Conservation (phyloP, 1,284 basidiomycete genomes). For the Irpex sp. region DNA sequence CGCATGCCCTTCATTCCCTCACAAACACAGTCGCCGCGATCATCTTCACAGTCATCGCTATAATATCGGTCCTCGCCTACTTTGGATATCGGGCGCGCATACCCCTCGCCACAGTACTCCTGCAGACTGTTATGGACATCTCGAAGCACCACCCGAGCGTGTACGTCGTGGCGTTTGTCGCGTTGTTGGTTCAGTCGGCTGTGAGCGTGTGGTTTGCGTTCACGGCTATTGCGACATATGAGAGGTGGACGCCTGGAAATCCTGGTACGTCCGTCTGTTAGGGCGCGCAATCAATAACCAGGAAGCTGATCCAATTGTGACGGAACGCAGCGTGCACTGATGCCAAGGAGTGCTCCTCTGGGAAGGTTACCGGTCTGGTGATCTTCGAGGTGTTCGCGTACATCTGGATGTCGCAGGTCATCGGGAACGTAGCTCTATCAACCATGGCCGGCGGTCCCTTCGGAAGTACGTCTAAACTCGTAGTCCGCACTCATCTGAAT, state of each 20-base stretch:
- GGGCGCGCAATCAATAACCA: too few relatives aligned
- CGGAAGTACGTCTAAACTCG: slow-evolving; percentile 38
- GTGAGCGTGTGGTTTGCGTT: slow-evolving; percentile 74
- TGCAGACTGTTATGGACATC: slow-evolving; percentile 82
- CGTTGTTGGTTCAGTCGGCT: slow-evolving; percentile 68
- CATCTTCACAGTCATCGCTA: slow-evolving; percentile 70
- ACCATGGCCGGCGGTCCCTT: slow-evolving; percentile 77
- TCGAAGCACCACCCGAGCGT: slow-evolving; percentile 81
- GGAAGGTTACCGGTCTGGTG: slow-evolving; percentile 65
- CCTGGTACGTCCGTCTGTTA: too few relatives aligned
- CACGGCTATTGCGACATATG: slow-evolving; percentile 69
- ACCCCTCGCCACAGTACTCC: slow-evolving; percentile 72
- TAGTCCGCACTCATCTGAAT: not conserved
- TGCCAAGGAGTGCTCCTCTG: slow-evolving; percentile 45
- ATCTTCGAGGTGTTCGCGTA: slow-evolving; percentile 82
- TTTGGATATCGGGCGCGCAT: slow-evolving; percentile 71
- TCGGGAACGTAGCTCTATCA: slow-evolving; percentile 75
- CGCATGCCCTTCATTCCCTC: not conserved
- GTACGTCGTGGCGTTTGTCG: slow-evolving; percentile 73
- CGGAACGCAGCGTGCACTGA: slow-evolving; percentile 31
- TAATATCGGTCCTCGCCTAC: slow-evolving; percentile 63
- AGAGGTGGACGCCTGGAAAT: slow-evolving; percentile 76
- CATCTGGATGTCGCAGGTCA: slow-evolving; percentile 80
- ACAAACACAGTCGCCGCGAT: slow-evolving; percentile 64
- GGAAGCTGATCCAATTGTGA: too few relatives aligned